These are phyloP conservation scores for Lachnum nothofagi DNA, from an alignment of 2,329 filamentous ascomycete genomes.

Conservation along the genomic window DNA sequence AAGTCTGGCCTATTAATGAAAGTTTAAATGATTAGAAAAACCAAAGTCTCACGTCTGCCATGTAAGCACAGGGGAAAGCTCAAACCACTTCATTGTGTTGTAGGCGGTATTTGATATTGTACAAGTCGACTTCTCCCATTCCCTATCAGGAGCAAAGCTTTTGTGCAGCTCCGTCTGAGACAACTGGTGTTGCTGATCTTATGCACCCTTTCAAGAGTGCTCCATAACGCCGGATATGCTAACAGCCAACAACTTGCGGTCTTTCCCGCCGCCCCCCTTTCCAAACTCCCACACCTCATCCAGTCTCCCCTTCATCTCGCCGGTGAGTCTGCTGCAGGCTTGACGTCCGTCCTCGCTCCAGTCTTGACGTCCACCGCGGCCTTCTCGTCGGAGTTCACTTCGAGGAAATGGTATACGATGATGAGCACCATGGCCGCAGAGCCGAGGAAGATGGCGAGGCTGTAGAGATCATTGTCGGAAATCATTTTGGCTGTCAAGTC, in stretches of 20 bases:
- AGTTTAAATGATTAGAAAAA: no score
- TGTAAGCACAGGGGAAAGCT: no score
- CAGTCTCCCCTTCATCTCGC: slow-evolving; percentile 10
- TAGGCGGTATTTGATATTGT: neutral
- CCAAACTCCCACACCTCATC: neutral
- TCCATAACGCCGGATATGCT: slow-evolving; percentile 15
- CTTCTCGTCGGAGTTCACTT: slow-evolving; percentile 74
- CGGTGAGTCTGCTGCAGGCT: slow-evolving; percentile 12
- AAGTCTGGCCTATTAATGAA: no score
- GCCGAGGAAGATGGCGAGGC: slow-evolving; percentile 87
- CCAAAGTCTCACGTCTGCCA: no score
- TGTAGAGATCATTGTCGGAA: slow-evolving; percentile 85
- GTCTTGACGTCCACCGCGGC: slow-evolving; percentile 21
- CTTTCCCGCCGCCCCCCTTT: no score
- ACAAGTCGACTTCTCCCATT: neutral
- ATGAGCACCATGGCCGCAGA: slow-evolving; percentile 86
- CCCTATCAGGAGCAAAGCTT: neutral
- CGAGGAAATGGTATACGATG: slow-evolving; percentile 91
- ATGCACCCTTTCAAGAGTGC: neutral
- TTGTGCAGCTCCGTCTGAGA: neutral
- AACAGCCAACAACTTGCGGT: no score
- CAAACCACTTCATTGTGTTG: no score
- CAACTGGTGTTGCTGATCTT: neutral
- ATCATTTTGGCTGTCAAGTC: slow-evolving; percentile 66
- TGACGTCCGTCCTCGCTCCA: slow-evolving; percentile 15